phyloP scores from a whole-genome alignment of 257 asterid species.

The Perilla frutescens region DNA sequence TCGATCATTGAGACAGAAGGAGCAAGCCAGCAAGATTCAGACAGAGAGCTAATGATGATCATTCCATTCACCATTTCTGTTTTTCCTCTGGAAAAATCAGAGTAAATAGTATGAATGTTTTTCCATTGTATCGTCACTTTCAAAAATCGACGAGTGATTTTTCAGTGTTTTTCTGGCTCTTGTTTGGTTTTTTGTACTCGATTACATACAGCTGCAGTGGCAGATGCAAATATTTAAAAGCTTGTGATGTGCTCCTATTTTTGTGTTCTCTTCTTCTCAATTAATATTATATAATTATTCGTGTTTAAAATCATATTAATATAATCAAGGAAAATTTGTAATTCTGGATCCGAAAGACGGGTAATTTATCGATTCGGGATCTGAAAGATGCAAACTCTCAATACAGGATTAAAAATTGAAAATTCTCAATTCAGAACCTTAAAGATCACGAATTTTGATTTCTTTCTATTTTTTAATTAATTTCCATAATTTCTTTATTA shows the following conservation, averaged over 20 bases:
- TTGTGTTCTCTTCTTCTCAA: neutral
- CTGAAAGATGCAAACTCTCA: too few species aligned
- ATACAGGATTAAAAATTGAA: too few species aligned
- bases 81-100: constrained; percentile 27
- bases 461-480: too few species aligned
- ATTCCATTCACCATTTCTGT: neutral
- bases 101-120: constrained; percentile 4
- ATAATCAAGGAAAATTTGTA: too few species aligned
- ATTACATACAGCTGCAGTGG: neutral
- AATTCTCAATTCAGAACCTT: too few species aligned
- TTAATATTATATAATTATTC: too few species aligned
- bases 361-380: too few species aligned
- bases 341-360: too few species aligned
- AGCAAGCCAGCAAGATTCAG: constrained; percentile 45
- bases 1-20: constrained; percentile 66
- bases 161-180: neutral
- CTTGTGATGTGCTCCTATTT: neutral
- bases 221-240: neutral
- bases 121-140: neutral
- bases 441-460: too few species aligned
- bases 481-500: too few species aligned
- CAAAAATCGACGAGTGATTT: neutral
- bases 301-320: too few species aligned
- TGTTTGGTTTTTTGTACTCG: neutral
- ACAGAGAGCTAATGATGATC: constrained; percentile 15